These are phyloP conservation scores for Lachnellula cervina DNA, from an alignment of 2,329 filamentous ascomycete genomes.

Conservation along the genomic window DNA sequence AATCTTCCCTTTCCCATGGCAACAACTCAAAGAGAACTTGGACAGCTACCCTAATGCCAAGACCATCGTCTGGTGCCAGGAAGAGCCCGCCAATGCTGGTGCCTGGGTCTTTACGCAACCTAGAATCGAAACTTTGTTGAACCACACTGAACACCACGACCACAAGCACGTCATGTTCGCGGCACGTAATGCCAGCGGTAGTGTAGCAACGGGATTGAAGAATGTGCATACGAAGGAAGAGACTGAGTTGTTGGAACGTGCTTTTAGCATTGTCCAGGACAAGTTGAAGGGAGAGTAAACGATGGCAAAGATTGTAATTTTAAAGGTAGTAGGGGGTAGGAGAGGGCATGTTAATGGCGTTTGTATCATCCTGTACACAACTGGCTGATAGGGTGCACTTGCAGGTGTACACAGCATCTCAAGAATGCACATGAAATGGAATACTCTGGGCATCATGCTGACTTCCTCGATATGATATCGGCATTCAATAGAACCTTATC, in stretches of 20 bases:
- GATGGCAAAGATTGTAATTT: constrained; percentile 11
- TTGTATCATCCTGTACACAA: too few relatives aligned
- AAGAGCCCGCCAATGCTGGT: constrained; percentile 95
- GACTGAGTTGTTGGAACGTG: constrained; percentile 68
- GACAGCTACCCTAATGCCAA: constrained; percentile 96
- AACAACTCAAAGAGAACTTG: constrained; percentile 92
- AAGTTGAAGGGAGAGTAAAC: constrained; percentile 56
- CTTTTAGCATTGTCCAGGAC: constrained; percentile 60
- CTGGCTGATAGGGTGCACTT: too few relatives aligned
- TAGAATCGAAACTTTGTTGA: constrained; percentile 91
- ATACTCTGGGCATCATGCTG: too few relatives aligned
- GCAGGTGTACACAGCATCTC: too few relatives aligned
- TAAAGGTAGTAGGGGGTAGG: neutral
- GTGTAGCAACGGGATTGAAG: constrained; percentile 92
- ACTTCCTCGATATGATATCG: too few relatives aligned
- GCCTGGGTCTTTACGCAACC: constrained; percentile 98
- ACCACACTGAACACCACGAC: constrained; percentile 87
- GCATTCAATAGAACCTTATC: too few relatives aligned
- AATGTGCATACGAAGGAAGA: constrained; percentile 86
- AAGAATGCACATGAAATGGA: too few relatives aligned
- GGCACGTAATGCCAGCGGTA: constrained; percentile 86
- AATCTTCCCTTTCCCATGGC: constrained; percentile 98
- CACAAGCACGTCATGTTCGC: constrained; percentile 97
- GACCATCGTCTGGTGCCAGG: constrained; percentile 95
- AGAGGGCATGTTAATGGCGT: too few relatives aligned